phyloP scores from a whole-genome alignment of 2,329 filamentous ascomycete species.

The Aspergillus nomiae region DNA sequence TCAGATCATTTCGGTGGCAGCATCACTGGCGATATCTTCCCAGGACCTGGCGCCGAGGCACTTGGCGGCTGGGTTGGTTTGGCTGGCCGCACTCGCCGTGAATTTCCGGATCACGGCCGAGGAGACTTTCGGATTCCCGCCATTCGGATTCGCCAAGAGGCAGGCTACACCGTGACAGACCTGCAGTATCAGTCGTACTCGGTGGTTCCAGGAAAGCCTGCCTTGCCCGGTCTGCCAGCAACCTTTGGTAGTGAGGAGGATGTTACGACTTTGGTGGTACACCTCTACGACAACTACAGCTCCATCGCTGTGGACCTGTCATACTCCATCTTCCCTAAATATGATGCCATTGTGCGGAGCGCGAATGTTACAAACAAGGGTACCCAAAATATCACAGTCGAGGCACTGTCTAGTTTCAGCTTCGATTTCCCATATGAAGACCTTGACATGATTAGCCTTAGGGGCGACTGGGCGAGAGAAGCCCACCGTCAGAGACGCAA shows the following conservation, averaged over 20 bases:
- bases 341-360: slow-evolving; percentile 64
- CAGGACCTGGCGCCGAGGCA: slow-evolving; percentile 33
- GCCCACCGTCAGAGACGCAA: slow-evolving; percentile 56
- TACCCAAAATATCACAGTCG: slow-evolving; percentile 53
- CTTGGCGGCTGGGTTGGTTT: slow-evolving; percentile 57
- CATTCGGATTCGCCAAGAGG: slow-evolving; percentile 60
- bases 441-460: slow-evolving; percentile 63
- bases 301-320: slow-evolving; percentile 60
- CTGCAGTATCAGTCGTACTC: slow-evolving; percentile 61
- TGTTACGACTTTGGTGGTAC: slow-evolving; percentile 61
- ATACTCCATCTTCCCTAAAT: slow-evolving; percentile 65
- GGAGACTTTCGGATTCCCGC: slow-evolving; percentile 66
- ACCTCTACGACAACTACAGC: slow-evolving; percentile 61
- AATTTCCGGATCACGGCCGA: slow-evolving; percentile 66
- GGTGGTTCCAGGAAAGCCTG: slow-evolving; percentile 59
- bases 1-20: slow-evolving; percentile 64
- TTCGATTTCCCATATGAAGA: slow-evolving; percentile 63
- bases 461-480: slow-evolving; percentile 66
- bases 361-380: slow-evolving; percentile 64
- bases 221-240: slow-evolving; percentile 58
- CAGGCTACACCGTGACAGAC: slow-evolving; percentile 61
- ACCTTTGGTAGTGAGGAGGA: slow-evolving; percentile 60
- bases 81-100: slow-evolving; percentile 56
- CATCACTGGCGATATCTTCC: slow-evolving; percentile 54
- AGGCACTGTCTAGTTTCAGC: slow-evolving; percentile 63